Evolutionary conservation across 2,329 filamentous ascomycete genomes (phyloP).

Genomic region (Colletotrichum falcatum): DNA sequence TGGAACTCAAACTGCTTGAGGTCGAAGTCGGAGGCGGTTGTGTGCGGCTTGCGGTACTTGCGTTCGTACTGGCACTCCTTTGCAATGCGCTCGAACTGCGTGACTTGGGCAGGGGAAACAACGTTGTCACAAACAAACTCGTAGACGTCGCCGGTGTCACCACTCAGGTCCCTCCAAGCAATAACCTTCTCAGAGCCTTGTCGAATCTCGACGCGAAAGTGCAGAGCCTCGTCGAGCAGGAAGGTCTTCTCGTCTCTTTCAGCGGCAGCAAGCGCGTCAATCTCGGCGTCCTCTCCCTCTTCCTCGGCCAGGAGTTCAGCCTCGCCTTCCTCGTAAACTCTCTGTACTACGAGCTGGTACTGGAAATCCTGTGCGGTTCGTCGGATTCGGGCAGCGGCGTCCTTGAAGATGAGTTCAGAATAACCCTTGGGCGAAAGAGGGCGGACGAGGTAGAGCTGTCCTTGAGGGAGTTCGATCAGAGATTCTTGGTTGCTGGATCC

Average conservation of each 20-base stretch:
- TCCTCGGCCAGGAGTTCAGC: constrained; percentile 92
- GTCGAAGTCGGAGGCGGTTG: constrained; percentile 84
- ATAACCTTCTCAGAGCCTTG: constrained; percentile 86
- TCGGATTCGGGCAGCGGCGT: constrained; percentile 91
- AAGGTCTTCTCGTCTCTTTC: constrained; percentile 99
- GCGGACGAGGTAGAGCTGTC: constrained; percentile 96
- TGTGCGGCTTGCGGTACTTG: constrained; percentile 85
- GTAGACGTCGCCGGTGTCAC: constrained; percentile 94
- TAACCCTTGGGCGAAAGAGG: constrained; percentile 97
- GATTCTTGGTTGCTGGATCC: constrained; percentile 89
- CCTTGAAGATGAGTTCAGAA: constrained; percentile 98
- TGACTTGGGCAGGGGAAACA: constrained; percentile 76
- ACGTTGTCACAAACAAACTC: constrained; percentile 94
- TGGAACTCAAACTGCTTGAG: constrained; percentile 85
- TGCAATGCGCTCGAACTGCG: constrained; percentile 84
- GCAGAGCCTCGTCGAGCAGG: constrained; percentile 90
- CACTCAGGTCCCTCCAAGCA: constrained; percentile 94
- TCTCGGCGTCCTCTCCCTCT: constrained; percentile 83
- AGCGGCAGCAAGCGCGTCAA: constrained; percentile 75
- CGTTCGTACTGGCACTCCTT: constrained; percentile 97
- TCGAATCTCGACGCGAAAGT: constrained; percentile 86
- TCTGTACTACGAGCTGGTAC: constrained; percentile 95
- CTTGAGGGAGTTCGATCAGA: constrained; percentile 93
- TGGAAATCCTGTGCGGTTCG: constrained; percentile 95
- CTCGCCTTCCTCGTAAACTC: constrained; percentile 97